These are phyloP conservation scores for Hyaloraphidium curvatum DNA, from an alignment of 192 early-diverging fungal genomes.

Conservation along the genomic window DNA sequence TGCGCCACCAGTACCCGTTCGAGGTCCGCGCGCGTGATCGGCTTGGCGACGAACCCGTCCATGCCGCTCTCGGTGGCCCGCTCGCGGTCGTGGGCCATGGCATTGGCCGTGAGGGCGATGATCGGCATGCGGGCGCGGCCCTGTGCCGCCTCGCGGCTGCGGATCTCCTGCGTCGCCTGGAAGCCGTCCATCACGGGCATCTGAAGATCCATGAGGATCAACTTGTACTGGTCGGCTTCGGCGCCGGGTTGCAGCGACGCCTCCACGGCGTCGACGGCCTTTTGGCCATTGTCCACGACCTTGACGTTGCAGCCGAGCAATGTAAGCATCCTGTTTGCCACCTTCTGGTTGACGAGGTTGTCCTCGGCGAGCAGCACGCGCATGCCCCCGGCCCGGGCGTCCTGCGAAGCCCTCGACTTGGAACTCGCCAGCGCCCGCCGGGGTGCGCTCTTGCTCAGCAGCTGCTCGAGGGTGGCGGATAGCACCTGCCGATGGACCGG, in stretches of 20 bases:
- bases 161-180: constrained; percentile 63
- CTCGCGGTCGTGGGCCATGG: constrained; percentile 76
- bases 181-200: constrained; percentile 85
- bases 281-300: constrained; percentile 58
- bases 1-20: too few relatives aligned
- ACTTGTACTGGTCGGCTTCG: constrained; percentile 11
- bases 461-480: too few relatives aligned
- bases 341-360: constrained; percentile 69
- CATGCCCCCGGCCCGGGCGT: too few relatives aligned
- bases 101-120: constrained; percentile 68
- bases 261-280: constrained; percentile 54
- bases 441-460: too few relatives aligned
- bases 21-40: constrained; percentile 22
- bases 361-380: constrained; percentile 67
- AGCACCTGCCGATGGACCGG: too few relatives aligned
- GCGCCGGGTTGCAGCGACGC: too few relatives aligned
- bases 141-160: too few relatives aligned
- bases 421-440: too few relatives aligned
- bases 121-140: too few relatives aligned
- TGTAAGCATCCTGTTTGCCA: constrained; percentile 51
- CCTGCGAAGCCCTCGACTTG: too few relatives aligned
- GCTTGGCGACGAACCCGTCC: constrained; percentile 58
- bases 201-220: constrained; percentile 68
- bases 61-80: constrained; percentile 61
- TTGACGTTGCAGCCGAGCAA: constrained; percentile 56